A percentile compares a stretch with the other conserved stretches of the same genome.
phyloP scores from a whole-genome alignment of 805 yeast genomes.

The Saccharomyces mikatae region DNA sequence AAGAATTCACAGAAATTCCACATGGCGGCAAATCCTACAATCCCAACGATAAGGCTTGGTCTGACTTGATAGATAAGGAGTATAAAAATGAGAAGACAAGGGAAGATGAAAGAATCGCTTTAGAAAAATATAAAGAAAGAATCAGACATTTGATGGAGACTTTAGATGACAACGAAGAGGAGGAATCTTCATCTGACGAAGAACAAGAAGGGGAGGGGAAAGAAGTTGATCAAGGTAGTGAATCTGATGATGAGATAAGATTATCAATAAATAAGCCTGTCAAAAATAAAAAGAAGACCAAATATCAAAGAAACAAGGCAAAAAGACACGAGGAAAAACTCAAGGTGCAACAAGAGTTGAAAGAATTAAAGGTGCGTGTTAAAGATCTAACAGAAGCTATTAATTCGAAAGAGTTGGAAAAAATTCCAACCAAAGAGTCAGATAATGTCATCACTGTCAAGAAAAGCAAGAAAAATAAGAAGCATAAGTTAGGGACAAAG shows the following conservation, averaged over 20 bases:
- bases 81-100: conserved; percentile 53
- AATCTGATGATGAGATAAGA: conserved; percentile 30
- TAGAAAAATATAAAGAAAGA: conserved; percentile 55
- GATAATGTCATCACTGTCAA: conserved; percentile 16
- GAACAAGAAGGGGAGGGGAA: conserved; percentile 33
- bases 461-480: conserved; percentile 28
- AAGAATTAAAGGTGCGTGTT: conserved; percentile 52
- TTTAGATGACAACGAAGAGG: conserved; percentile 51
- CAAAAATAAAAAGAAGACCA: conserved; percentile 62
- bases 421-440: conserved; percentile 6
- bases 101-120: conserved; percentile 54
- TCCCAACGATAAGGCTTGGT: conserved; percentile 83
- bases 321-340: conserved; percentile 52
- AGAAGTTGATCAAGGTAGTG: conserved; percentile 27
- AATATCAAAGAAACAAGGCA: conserved; percentile 65
- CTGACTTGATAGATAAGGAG: conserved; percentile 57
- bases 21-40: conserved; percentile 86
- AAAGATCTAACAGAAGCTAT: conserved; percentile 48
- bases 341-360: conserved; percentile 48
- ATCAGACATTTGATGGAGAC: conserved; percentile 60
- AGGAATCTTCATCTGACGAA: conserved; percentile 31
- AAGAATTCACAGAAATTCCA: conserved; percentile 46
- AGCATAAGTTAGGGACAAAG: conserved; percentile 38
- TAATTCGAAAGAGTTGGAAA: conserved; percentile 26
- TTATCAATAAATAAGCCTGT: conserved; percentile 71